Base-by-base conservation (phyloP, 208 protist species). In the Leishmania aethiopica region DNA sequence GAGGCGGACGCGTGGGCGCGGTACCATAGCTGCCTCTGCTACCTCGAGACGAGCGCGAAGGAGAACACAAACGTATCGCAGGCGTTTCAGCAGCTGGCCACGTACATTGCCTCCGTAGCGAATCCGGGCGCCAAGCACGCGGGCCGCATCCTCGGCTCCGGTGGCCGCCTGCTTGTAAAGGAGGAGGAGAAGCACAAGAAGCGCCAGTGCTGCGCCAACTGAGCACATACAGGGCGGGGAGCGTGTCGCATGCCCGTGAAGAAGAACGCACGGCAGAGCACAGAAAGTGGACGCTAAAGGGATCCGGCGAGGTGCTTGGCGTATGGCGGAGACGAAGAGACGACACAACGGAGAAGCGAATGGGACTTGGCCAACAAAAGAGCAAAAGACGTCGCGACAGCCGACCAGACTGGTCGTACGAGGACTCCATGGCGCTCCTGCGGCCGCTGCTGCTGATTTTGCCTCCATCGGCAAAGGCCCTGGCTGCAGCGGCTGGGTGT, bases 1-100 rank as follows among this genome's bases (percentile, higher is more conserved):
- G 94, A 97, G 77, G 94, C 83, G 0, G 94, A 97, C 62, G 93
- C 91, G 40, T 97, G 94, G 93, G 94, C 94, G 70, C 81, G 93
- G 51, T 51, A 81, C 13, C 92, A 95, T 81, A 79, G 82, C 72
- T 96, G 93, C 45, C 84, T 97, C 55, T 96, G 93, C 78, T 97
- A 97, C 86, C 82, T 97, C 32, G 94, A 97, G 80, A 95, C 94
- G 3, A 97, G 94, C 74, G 92, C 94, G 11, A 97, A 96, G 87
- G 91, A 95, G 67, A 97, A 97, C 83, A 95, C 88, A n/a, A 97
- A 97, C 73, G 90, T 97, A 8, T 89, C 87, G 10, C 89, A 90
- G 75, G 93, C 91, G 2, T 97, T 97, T 77, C 93, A 97, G 84
- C 92, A 96, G 66, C 84, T 97, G 25, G 89, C 92, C 66, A 97